phyloP scores from a whole-genome alignment of 2,329 filamentous ascomycete species.

The Pleomassaria siparia region DNA sequence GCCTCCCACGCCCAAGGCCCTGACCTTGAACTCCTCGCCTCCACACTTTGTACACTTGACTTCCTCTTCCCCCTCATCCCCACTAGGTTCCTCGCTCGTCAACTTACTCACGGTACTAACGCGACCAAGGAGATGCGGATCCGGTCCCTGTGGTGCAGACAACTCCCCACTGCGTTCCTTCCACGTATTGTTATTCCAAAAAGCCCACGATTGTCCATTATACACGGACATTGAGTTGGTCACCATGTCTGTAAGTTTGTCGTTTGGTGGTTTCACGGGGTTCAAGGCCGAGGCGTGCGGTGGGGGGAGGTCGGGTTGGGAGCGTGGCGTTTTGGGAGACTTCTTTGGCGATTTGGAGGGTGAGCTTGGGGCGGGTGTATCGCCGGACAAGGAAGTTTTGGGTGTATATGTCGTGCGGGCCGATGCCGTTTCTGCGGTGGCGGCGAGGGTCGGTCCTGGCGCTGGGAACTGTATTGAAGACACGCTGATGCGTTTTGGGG shows the following conservation, averaged over 20 bases:
- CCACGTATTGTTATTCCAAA: constrained; percentile 50
- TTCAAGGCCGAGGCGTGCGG: constrained; percentile 5
- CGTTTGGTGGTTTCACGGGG: constrained; percentile 23
- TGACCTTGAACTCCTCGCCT: constrained; percentile 63
- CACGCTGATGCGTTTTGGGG: constrained; percentile 18
- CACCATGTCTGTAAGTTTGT: constrained; percentile 23
- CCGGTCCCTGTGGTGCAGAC: constrained; percentile 18
- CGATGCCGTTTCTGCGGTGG: constrained; percentile 14
- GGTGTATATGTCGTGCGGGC: constrained; percentile 18
- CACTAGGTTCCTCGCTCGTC: constrained; percentile 21
- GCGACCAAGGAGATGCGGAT: constrained; percentile 46
- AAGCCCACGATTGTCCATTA: constrained; percentile 55
- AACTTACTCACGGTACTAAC: constrained; percentile 57
- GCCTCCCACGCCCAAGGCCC: constrained; percentile 56
- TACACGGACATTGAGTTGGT: constrained; percentile 52
- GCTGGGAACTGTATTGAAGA: constrained; percentile 21
- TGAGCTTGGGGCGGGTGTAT: constrained; percentile 15
- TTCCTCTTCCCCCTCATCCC: constrained; percentile 47
- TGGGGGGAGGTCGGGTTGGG: constrained; percentile 3
- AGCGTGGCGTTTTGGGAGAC: neutral
- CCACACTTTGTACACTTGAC: constrained; percentile 60
- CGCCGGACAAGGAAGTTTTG: constrained; percentile 23
- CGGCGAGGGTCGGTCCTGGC: constrained; percentile 13
- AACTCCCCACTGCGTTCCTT: constrained; percentile 13
- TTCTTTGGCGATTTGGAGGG: constrained; percentile 1